Base-by-base conservation (phyloP, 2,329 filamentous ascomycete genomes). In the Drechslerella coelobrocha region DNA sequence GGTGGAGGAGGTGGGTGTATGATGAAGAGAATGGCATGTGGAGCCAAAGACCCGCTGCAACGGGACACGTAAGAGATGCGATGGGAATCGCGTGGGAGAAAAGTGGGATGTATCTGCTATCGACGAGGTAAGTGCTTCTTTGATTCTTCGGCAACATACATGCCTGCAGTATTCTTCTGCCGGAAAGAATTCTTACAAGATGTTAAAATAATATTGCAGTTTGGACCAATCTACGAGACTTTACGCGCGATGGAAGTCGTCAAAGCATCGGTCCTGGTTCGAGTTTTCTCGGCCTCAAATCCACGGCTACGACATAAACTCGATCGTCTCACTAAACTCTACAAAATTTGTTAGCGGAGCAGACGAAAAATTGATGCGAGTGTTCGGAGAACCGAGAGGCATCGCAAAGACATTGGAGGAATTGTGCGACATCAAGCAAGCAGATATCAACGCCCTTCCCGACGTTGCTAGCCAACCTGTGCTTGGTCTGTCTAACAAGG, bases 231-330 rank as follows among this genome's bases (percentile, higher is more conserved):
- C 94, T 0, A 96, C 93, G 2, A 85, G 94, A 52, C 83, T 97
- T 19, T 91, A 93, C 78, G 89, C 91, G 0, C 82, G 87, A 76
- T 97, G 93, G 94, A 84, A 83, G 69, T 81, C 82, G 17, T 65
- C 75, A 68, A 74, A 37, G 27, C 79, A 75, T 10, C 61, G 73
- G 41, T 91, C 91, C 9, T 99, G 94, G 94, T 93, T 97, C 79
- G 94, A 99, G 78, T 92, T 97, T 82, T 89, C 92, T 0, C 84
- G 94, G 53, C 94, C 94, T 2, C 94, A 99, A 78, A 99, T 99
- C 73, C 94, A 99, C 78, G 94, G 94, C 37, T 99, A 99, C 78
- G 93, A 99, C 78, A 84, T 99, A 60, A 99, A 97, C 81, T 97
- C 94, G 78, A 88, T 97, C 73, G 89, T 92, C 76, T 85, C 87